Evolutionary conservation across 2,329 filamentous ascomycete species (phyloP).

Genomic region (Curvularia lunata): DNA sequence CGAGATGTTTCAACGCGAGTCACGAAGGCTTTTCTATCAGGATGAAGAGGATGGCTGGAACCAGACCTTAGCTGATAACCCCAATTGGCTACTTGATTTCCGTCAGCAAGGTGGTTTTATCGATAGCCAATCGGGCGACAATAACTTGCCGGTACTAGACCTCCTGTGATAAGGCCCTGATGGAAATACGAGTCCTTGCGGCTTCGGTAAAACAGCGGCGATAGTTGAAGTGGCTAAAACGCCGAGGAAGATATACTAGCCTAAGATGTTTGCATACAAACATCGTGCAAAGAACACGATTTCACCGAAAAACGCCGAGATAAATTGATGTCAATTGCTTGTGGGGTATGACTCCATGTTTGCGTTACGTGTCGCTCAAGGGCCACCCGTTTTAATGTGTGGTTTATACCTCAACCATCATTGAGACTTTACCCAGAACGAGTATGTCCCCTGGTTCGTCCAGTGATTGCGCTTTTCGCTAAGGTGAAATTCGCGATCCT

Average conservation of each 20-base stretch:
- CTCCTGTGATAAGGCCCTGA: background rate
- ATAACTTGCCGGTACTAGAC: background rate
- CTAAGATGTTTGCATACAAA: too few relatives aligned
- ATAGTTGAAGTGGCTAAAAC: background rate
- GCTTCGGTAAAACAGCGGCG: background rate
- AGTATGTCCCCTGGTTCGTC: conserved; percentile 5
- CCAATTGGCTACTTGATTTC: conserved; percentile 13
- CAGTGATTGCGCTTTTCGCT: conserved; percentile 2
- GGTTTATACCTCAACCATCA: conserved; percentile 2
- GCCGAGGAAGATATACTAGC: background rate
- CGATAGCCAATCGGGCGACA: background rate
- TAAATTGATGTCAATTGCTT: background rate
- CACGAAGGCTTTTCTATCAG: conserved; percentile 54
- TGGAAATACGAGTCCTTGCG: background rate
- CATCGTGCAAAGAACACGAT: background rate
- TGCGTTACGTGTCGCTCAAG: background rate
- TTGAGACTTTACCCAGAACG: conserved; percentile 11
- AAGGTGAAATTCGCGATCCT: conserved; percentile 6
- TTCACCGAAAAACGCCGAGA: background rate
- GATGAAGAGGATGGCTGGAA: conserved; percentile 55
- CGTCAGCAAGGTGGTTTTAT: conserved; percentile 9
- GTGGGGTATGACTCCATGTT: background rate
- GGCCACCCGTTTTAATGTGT: background rate
- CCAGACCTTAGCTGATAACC: conserved; percentile 34
- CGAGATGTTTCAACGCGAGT: conserved; percentile 56